Evolutionary conservation across 805 yeast species (phyloP), one percentile per base, ranked within the genome.

Genomic region (Blastobotrys muscicola): DNA sequence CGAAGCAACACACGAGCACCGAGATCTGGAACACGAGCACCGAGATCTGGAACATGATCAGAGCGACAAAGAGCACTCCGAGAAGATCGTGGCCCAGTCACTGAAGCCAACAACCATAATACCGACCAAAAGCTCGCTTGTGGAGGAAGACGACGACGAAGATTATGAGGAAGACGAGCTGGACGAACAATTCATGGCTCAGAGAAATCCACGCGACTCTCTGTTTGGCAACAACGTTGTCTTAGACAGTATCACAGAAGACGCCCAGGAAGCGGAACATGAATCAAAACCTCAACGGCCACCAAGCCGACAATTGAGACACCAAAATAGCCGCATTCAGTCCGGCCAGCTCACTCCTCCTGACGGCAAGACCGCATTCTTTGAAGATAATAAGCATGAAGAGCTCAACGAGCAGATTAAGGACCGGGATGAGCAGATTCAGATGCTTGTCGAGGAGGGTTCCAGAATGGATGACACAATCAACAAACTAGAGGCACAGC

Each of bases 121-220:
- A n/a, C 96, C 97, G 0, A 74, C 82, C 23, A 85, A 83, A 59
- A 85, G 95, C 0, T 77, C 81, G 36, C 70, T 90, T 58, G 80
- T 89, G 3, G 92, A 95, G 87, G 82, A 90, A 11, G 82, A 87
- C 43, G 94, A 82, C 51, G 94, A 82, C 48, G 92, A 81, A 39
- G 85, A 76, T 2, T 75, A 69, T 1, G 71, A 61, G 7, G 64
- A 57, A 1, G 43, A 41, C 8, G 45, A 42, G 26, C 15, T 29
- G 34, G 38, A 44, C 23, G 26, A 42, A 9, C 36, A 9, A 14
- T 30, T 14, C 31, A 8, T 29, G 14, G 9, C 20, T 26, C 11
- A 11, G 9, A 16, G 23, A 6, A 15, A 16, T 15, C 26, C 14
- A 33, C 15, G 14, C 15, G 11, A 32, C 15, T 23, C 16, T 35